These are phyloP conservation scores for Mycosphaerella arachidis DNA, from an alignment of 2,329 filamentous ascomycete genomes.

Conservation along the genomic window DNA sequence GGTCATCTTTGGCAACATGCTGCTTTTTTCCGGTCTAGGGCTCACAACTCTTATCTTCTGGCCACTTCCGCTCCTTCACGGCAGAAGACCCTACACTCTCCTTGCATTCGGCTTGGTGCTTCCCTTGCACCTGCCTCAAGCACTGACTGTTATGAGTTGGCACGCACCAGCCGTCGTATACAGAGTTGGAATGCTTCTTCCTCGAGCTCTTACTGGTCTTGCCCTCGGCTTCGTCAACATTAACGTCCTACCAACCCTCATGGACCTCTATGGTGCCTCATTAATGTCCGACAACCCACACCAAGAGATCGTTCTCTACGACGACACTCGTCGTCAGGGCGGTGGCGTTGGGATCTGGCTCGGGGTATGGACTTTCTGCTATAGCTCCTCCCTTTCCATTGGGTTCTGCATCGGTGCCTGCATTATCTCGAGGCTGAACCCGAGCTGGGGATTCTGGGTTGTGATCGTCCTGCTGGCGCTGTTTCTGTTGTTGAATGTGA, in stretches of 20 bases:
- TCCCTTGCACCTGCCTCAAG: constrained; percentile 72
- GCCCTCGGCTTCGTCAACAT: constrained; percentile 71
- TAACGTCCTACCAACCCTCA: constrained; percentile 67
- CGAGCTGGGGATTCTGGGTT: constrained; percentile 72
- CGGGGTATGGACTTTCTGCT: constrained; percentile 73
- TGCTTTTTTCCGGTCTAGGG: constrained; percentile 66
- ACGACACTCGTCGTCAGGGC: constrained; percentile 68
- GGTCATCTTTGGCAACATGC: constrained; percentile 67
- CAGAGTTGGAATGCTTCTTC: constrained; percentile 57
- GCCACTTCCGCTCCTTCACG: constrained; percentile 70
- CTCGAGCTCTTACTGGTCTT: constrained; percentile 62
- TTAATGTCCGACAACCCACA: constrained; percentile 68
- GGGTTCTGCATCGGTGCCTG: constrained; percentile 68
- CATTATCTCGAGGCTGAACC: constrained; percentile 60
- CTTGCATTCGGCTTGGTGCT: constrained; percentile 63
- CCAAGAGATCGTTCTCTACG: constrained; percentile 63
- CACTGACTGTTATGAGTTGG: constrained; percentile 56
- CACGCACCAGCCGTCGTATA: constrained; percentile 55
- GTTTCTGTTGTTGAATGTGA: constrained; percentile 64
- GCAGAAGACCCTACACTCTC: constrained; percentile 72
- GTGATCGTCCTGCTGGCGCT: constrained; percentile 62
- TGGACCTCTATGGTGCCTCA: constrained; percentile 72
- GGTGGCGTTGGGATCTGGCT: constrained; percentile 78
- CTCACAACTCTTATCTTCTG: constrained; percentile 66
- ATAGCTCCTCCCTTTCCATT: constrained; percentile 64